These are phyloP conservation scores for Beauveria rudraprayagi DNA, from an alignment of 2,329 filamentous ascomycete genomes.

Conservation along the genomic window DNA sequence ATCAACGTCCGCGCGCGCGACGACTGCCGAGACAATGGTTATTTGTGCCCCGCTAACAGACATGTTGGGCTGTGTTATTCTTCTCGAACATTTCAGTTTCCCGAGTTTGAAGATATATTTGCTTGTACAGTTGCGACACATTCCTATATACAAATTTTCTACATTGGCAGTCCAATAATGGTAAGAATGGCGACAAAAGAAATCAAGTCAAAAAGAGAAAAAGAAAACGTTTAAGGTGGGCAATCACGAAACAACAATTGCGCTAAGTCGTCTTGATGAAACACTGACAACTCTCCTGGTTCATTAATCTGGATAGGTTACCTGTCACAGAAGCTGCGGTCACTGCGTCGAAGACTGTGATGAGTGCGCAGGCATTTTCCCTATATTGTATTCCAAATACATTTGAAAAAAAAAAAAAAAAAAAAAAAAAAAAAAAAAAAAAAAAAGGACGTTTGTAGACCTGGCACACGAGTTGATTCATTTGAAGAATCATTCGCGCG, in stretches of 20 bases:
- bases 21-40: background rate
- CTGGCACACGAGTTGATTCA: no score
- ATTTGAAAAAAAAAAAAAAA: no score
- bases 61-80: no score
- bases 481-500: no score
- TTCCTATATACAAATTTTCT: no score
- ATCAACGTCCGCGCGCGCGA: background rate
- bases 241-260: background rate
- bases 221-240: background rate
- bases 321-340: background rate
- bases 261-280: background rate
- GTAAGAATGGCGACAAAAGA: background rate
- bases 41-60: background rate
- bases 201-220: no score
- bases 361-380: background rate
- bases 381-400: background rate
- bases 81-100: no score
- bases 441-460: no score
- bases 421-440: no score
- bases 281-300: background rate
- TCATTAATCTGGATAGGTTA: background rate
- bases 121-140: no score
- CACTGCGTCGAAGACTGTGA: background rate
- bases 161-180: no score
- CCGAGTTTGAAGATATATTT: no score